Percentiles rank a stretch among this genome's conserved stretches.
These are phyloP conservation scores for Jacaranda copaia DNA, from an alignment of 257 asterid species.

Conservation along the genomic window DNA sequence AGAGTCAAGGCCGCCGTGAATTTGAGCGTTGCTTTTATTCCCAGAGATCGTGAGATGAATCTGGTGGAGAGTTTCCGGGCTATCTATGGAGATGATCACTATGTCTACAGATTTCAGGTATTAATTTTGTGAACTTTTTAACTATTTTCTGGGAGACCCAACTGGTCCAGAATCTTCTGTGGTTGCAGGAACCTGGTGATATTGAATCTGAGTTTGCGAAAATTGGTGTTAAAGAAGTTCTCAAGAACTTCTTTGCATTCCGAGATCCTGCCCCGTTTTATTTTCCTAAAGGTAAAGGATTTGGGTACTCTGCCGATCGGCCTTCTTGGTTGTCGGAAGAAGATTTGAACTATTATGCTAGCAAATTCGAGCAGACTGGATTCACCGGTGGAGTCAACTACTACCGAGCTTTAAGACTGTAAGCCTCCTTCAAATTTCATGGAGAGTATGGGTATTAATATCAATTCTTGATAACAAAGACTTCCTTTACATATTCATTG, in stretches of 20 bases:
- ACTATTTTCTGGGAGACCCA: too few species aligned
- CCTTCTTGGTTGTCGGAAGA: conserved; percentile 69
- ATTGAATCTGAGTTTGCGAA: conserved; percentile 71
- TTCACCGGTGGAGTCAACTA: conserved; percentile 82
- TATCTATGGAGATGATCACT: conserved; percentile 65
- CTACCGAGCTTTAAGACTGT: conserved; percentile 56
- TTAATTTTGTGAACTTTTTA: neutral
- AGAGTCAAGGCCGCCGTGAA: conserved; percentile 64
- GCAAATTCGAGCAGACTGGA: conserved; percentile 64
- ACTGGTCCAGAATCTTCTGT: too few species aligned
- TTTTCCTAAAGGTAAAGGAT: conserved; percentile 68
- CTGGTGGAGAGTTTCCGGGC: conserved; percentile 39
- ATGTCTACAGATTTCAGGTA: conserved; percentile 78
- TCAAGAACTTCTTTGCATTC: conserved; percentile 55
- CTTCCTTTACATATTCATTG: too few species aligned
- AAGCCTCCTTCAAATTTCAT: too few species aligned
- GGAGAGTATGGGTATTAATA: too few species aligned
- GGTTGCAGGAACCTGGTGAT: conserved; percentile 72
- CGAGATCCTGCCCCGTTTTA: conserved; percentile 55
- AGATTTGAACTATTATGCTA: conserved; percentile 64
- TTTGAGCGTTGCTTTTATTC: conserved; percentile 58
- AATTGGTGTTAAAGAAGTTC: conserved; percentile 53
- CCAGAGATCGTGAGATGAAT: conserved; percentile 47
- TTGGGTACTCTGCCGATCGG: conserved; percentile 45
- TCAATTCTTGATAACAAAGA: too few species aligned